phyloP scores from a whole-genome alignment of 441 rosid genomes.

The Pelargonium myrrhifolium region DNA sequence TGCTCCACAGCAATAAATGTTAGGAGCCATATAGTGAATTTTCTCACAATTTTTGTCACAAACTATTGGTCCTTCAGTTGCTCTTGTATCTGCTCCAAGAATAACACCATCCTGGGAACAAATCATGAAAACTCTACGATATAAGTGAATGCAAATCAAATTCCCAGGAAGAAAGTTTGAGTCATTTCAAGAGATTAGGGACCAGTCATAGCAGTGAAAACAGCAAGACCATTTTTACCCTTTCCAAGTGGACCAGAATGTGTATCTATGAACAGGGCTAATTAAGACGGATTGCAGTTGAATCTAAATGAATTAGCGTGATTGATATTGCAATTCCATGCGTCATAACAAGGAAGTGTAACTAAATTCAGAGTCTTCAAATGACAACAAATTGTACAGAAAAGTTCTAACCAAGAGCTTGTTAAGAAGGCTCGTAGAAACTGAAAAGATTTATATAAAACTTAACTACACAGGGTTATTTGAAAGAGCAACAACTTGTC shows the following conservation, averaged over 20 bases:
- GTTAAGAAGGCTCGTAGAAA: neutral
- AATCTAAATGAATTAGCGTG: neutral
- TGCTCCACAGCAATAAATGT: constrained; percentile 95
- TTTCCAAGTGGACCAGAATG: neutral
- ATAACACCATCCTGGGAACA: constrained; percentile 74
- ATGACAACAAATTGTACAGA: neutral
- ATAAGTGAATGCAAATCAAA: neutral
- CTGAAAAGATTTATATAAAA: neutral
- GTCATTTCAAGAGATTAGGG: neutral
- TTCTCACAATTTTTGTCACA: constrained; percentile 97
- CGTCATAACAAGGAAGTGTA: neutral
- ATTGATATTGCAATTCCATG: neutral
- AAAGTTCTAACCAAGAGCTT: neutral
- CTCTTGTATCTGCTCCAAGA: constrained; percentile 95
- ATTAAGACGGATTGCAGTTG: neutral
- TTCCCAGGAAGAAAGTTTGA: neutral
- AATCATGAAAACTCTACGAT: neutral
- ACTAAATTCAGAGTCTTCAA: neutral
- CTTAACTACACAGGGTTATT: neutral
- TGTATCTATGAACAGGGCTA: neutral
- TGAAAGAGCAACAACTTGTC: neutral
- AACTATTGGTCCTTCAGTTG: constrained; percentile 93
- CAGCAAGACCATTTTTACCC: neutral
- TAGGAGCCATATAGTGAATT: constrained; percentile 97
- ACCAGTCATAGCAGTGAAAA: neutral